phyloP scores from a whole-genome alignment of 2,329 filamentous ascomycete genomes.

The Elsinoe necatrix region DNA sequence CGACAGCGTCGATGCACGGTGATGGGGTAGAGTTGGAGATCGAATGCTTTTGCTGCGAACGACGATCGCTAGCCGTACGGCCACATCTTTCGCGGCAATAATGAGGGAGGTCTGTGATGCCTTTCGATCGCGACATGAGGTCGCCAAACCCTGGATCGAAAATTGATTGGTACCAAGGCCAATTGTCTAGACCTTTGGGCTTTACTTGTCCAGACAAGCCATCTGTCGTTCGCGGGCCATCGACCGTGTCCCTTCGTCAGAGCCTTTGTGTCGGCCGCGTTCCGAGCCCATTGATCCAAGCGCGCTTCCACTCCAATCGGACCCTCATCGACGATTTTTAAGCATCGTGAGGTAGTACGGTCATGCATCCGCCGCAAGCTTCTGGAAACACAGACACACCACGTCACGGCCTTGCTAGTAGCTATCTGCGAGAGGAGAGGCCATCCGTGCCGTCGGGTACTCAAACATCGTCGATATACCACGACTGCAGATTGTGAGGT shows the following conservation, averaged over 20 bases:
- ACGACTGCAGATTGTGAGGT: background rate
- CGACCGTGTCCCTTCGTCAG: background rate
- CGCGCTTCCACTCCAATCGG: background rate
- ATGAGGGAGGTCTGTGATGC: background rate
- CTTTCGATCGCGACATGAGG: constrained; percentile 1
- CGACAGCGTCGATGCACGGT: background rate
- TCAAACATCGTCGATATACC: background rate
- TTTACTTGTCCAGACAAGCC: background rate
- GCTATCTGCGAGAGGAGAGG: background rate
- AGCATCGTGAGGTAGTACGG: background rate
- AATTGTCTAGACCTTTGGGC: background rate
- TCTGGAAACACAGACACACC: background rate
- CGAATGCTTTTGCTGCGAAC: background rate
- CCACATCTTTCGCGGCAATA: background rate
- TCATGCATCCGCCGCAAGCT: background rate
- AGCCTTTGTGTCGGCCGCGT: background rate
- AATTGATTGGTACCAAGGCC: background rate
- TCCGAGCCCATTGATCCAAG: background rate
- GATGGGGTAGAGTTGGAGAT: background rate
- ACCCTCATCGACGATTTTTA: constrained; percentile 8
- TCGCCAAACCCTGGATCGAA: background rate
- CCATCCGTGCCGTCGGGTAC: background rate
- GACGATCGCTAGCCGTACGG: constrained; percentile 1
- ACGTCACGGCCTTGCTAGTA: too few relatives aligned
- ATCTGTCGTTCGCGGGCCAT: constrained; percentile 1